Evolutionary conservation across 1,284 basidiomycete genomes (phyloP).

Genomic region (Schizophyllum commune): DNA sequence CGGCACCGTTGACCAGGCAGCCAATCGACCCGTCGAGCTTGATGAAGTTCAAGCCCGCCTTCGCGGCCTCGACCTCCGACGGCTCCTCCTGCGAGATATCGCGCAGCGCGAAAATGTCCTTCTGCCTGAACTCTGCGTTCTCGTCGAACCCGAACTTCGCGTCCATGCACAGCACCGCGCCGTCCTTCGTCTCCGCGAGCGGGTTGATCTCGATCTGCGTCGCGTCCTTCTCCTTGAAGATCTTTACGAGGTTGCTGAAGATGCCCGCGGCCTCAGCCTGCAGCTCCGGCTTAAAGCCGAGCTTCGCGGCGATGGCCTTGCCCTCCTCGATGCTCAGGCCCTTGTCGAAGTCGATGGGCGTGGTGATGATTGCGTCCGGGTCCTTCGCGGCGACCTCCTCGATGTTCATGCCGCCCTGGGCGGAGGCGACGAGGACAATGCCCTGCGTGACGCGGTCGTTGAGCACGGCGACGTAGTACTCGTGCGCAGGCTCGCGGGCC

Average conservation of each 20-base stretch:
- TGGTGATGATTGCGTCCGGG: constrained; percentile 93
- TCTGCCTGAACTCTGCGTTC: constrained; percentile 97
- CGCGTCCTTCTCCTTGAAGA: constrained; percentile 99
- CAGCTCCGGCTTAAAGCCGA: constrained; percentile 77
- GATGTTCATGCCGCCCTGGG: constrained; percentile 97
- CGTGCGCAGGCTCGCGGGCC: constrained; percentile 87
- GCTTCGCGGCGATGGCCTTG: constrained; percentile 76
- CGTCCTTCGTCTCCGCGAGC: constrained; percentile 91
- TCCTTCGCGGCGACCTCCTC: constrained; percentile 99
- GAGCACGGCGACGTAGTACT: constrained; percentile 97
- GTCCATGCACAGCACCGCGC: constrained; percentile 97
- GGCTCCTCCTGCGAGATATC: constrained; percentile 95
- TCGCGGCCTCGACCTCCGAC: constrained; percentile 94
- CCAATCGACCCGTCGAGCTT: constrained; percentile 98
- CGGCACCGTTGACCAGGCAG: constrained; percentile 98
- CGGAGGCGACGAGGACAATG: constrained; percentile 91
- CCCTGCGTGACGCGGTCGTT: constrained; percentile 90
- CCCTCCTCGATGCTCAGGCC: constrained; percentile 77
- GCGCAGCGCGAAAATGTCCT: constrained; percentile 84
- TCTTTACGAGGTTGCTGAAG: constrained; percentile 91
- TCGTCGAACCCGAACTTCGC: constrained; percentile 99
- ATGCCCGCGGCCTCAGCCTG: constrained; percentile 86
- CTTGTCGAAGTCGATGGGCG: constrained; percentile 82
- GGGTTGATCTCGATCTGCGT: constrained; percentile 99
- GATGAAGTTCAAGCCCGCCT: constrained; percentile 96